Base-by-base conservation (phyloP, 2,329 filamentous ascomycete genomes). In the Teratosphaeria destructans region DNA sequence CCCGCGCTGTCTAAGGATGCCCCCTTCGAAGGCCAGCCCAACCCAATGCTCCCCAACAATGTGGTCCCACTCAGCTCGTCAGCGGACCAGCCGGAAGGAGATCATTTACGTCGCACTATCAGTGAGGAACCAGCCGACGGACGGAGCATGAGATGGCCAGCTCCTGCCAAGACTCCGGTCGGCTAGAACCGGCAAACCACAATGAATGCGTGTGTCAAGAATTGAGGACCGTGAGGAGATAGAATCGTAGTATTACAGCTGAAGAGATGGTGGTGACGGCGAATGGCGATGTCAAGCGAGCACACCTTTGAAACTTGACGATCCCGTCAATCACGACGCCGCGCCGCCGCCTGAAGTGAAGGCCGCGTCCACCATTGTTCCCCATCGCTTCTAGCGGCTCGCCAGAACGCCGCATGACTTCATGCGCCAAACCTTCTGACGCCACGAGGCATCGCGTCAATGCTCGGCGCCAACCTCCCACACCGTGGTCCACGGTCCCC, bases 21-120 rank as follows among this genome's bases (percentile, higher is more conserved):
- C 43, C 26, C 43, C 26, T 3, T n/a, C 43, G 19, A 49, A 8
- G n/a, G 3, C 16, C 43, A 49, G 43, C 16, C 19, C 16, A 49
- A 49, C 19, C n/a, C 43, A 49, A 49, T 23, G 43, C 19, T 19
- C 19, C 43, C 23, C 43, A 49, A 49, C 43, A 10, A 47, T 19
- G n/a, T 8, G 16, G 43, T 16, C 35, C 35, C 14, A 49, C 35
- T 27, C 16, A 57, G 55, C 55, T 27, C 27, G 37, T 23, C 32
- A 6, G 54, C 57, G 57, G 57, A 52, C 57, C 57, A 55, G 57
- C 57, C 57, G 57, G 53, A 59, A 55, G 26, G 39, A n/a, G 27
- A 34, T n/a, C 4, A 52, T 19, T 23, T 57, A 32, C 1, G 19
- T 49, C 8, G 43, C 11, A 49, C 16, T 49, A 32, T 32, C 29